These are phyloP conservation scores for Blastobotrys aristatus DNA, from an alignment of 1,139 yeast genomes.

Conservation along the genomic window DNA sequence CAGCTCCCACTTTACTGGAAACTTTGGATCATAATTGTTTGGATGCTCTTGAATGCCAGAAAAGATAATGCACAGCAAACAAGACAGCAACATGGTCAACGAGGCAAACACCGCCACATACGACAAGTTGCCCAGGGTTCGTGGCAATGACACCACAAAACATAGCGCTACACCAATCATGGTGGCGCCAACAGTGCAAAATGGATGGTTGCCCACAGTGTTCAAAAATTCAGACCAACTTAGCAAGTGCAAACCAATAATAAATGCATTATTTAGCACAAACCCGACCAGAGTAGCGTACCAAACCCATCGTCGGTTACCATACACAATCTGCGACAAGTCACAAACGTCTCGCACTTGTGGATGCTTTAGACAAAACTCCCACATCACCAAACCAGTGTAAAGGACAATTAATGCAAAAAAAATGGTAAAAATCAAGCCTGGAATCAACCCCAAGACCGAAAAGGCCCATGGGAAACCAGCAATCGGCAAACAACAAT, in stretches of 20 bases:
- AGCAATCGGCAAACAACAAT: conserved; percentile 58
- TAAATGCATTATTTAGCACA: conserved; percentile 50
- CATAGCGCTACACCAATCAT: conserved; percentile 47
- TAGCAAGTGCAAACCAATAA: conserved; percentile 56
- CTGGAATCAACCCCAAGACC: conserved; percentile 56
- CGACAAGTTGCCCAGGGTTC: conserved; percentile 52
- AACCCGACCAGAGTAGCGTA: conserved; percentile 53
- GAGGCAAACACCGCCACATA: conserved; percentile 49
- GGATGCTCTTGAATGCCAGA: conserved; percentile 53
- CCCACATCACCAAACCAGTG: conserved; percentile 51
- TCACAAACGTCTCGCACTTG: conserved; percentile 50
- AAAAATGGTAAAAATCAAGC: conserved; percentile 49
- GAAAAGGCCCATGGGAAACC: conserved; percentile 62
- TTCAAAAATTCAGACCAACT: conserved; percentile 57
- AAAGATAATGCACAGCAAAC: conserved; percentile 48
- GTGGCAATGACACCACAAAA: conserved; percentile 47
- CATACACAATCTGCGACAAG: conserved; percentile 53
- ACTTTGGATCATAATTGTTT: conserved; percentile 36
- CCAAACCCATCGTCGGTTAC: conserved; percentile 51
- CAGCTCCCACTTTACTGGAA: conserved; percentile 42
- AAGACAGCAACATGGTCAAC: conserved; percentile 52
- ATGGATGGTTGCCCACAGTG: conserved; percentile 47
- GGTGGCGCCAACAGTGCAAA: conserved; percentile 49
- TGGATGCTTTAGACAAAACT: conserved; percentile 52
- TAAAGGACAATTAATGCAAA: conserved; percentile 49